Conservation (phyloP, 2,329 filamentous ascomycete species). For the Cryphonectria parasitica region DNA sequence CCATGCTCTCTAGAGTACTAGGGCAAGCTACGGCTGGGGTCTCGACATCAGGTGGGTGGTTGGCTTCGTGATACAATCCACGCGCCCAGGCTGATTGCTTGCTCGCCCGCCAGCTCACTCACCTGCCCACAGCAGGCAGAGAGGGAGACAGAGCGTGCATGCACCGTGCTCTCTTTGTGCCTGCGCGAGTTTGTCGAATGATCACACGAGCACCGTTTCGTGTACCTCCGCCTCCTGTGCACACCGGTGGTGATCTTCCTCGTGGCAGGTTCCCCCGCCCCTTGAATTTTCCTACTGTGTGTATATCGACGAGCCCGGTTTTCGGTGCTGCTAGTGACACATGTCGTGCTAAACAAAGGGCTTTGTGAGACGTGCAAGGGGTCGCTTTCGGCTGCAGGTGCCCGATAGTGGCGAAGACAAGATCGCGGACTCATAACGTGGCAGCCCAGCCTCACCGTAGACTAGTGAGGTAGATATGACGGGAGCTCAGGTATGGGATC, state of each 20-base stretch:
- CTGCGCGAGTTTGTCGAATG: not conserved
- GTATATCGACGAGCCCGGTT: not conserved
- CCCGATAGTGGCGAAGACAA: slow-evolving; percentile 26
- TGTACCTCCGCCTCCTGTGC: not conserved
- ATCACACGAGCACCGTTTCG: slow-evolving; percentile 1
- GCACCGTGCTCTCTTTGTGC: not conserved
- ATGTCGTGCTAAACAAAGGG: slow-evolving; percentile 12
- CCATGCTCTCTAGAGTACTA: not conserved
- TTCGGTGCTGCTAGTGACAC: slow-evolving; percentile 1
- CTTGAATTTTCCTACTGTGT: not conserved
- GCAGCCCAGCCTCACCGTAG: slow-evolving; percentile 14
- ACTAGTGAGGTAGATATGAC: slow-evolving; percentile 7
- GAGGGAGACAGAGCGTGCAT: no score
- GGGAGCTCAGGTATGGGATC: slow-evolving; percentile 16
- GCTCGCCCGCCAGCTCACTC: not conserved
- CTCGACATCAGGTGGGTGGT: not conserved
- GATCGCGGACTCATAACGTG: slow-evolving; percentile 20
- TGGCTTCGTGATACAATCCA: not conserved
- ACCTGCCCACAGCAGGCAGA: not conserved
- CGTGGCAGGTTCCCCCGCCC: not conserved
- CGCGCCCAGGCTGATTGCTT: not conserved
- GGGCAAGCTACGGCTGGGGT: not conserved
- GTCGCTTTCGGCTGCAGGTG: slow-evolving; percentile 22
- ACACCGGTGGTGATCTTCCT: not conserved
- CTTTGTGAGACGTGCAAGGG: slow-evolving; percentile 23